Evolutionary conservation across 768 basidiomycete species (phyloP), one percentile per base, ranked within the genome.

Genomic region (Podaxis carcinomalis): DNA sequence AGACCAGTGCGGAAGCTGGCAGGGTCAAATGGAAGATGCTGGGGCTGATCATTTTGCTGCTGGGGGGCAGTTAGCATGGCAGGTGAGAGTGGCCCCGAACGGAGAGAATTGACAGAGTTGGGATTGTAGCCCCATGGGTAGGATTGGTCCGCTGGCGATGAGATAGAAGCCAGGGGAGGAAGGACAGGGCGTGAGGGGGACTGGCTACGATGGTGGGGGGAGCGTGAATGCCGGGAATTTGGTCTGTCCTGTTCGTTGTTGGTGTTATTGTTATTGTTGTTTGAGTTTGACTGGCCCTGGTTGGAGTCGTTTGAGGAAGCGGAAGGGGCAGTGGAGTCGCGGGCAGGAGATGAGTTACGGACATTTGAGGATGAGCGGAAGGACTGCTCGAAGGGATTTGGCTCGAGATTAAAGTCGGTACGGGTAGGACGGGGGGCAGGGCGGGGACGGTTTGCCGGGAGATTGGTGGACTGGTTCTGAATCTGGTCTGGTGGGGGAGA

Each of bases 11-110:
- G 85, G 77, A 93, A 86, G 46, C 80, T 75, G 65, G 82, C 68
- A 42, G 88, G 85, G 69, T 94, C 92, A 71, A 93, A 95, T 53
- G 79, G 68, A 46, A 80, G 65, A 58, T 78, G 78, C 5, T 68
- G 54, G 13, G 70, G 49, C 68, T 67, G 70, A 68, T 80, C 75
- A 36, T 73, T 74, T 55, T 75, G 65, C 51, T 79, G 80, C 71
- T 86, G 87, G 3, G 94, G 95, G 7, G 91, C 96, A 27, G 92
- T 86, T 62, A 97, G 88, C 93, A 98, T 96, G 57, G 96, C 95
- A 32, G 96, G 96, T 4, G 92, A 94, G 57, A 98, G 87, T 1
- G 96, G 96, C 3, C 95, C 96, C 0, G 95, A 84, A 50, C 96
- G 87, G 36, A 98, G 85, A 2, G 93, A 95, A 73, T 90, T 90